Percentiles rank a stretch among this genome's conserved stretches.
phyloP scores from a whole-genome alignment of 176 grass and related monocot species.

The Stipa capillata region DNA sequence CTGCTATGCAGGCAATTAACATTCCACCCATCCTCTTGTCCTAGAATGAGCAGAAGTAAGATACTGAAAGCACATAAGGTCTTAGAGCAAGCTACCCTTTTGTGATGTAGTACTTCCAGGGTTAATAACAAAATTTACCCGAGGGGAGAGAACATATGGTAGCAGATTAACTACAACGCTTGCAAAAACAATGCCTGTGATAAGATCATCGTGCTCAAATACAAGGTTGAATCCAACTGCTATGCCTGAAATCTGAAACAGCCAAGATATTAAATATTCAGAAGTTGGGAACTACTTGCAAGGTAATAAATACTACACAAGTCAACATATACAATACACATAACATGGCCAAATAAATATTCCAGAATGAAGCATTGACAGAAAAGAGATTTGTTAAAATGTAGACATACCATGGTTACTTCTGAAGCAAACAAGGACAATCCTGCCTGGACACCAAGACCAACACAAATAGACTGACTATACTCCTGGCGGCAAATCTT shows the following conservation, averaged over 20 bases:
- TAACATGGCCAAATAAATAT: neutral
- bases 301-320: neutral
- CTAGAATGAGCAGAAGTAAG: slow-evolving; percentile 22
- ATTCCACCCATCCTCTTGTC: slow-evolving; percentile 33
- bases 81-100: neutral
- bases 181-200: slow-evolving; percentile 38
- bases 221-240: slow-evolving; percentile 60
- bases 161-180: slow-evolving; percentile 41
- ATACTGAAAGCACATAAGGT: slow-evolving; percentile 8
- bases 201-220: slow-evolving; percentile 34
- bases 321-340: neutral
- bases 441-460: slow-evolving; percentile 56
- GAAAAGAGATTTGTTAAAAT: neutral
- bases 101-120: neutral
- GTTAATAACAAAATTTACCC: slow-evolving; percentile 43
- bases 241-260: slow-evolving; percentile 64
- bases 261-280: neutral
- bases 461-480: slow-evolving; percentile 34
- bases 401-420: slow-evolving; percentile 46
- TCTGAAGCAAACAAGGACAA: slow-evolving; percentile 62
- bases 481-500: slow-evolving; percentile 63
- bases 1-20: slow-evolving; percentile 41
- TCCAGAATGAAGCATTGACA: neutral
- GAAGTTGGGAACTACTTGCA: neutral
- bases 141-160: slow-evolving; percentile 25